Base-by-base conservation (phyloP, 495 filamentous ascomycete genomes). In the Penicillium argentinense region DNA sequence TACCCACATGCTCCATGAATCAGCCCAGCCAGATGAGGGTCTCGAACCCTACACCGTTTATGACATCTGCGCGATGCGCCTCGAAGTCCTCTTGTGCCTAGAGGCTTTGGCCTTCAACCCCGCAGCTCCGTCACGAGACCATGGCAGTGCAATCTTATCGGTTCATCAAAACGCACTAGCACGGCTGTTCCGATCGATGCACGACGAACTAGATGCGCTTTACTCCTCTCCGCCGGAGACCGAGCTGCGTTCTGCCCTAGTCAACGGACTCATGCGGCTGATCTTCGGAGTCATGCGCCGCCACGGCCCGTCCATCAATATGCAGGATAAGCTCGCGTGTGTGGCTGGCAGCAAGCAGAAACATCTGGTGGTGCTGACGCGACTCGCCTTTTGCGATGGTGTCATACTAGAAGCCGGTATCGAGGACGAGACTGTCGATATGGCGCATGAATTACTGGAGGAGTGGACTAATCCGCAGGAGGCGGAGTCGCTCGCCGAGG, bases 381-480 rank as follows among this genome's bases (percentile, higher is more conserved):
- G 86, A 9, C 57, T 89, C 23, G 85, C 86, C 1, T 88, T 89
- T 45, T 81, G 76, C 36, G 82, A 87, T 47, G 77, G 77, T 3
- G 52, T 74, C 5, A 69, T 82, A 33, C 60, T 87, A 11, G 86
- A 89, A 60, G 66, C 66, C 16, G 83, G 83, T 2, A 83, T 89
- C 41, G 78, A 83, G 16, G 80, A 86, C 39, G 83, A 83, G 38
- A 80, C 81, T 9, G 74, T 82, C 14, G 83, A 87, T 42, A 78
- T 73, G 62, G 86, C 86, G 40, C 80, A 84, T 54, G 64, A 69
- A 51, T 69, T 89, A 49, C 57, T 89, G 34, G 83, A 88, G 54
- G 74, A 77, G 41, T 76, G 76, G 54, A 73, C 87, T 18, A 86
- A 78, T 53, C 83, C 83, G 6, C 80, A 89, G 52, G 86, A 89